Evolutionary conservation across 768 basidiomycete genomes (phyloP).

Genomic region (Coprinopsis strossmayeri): DNA sequence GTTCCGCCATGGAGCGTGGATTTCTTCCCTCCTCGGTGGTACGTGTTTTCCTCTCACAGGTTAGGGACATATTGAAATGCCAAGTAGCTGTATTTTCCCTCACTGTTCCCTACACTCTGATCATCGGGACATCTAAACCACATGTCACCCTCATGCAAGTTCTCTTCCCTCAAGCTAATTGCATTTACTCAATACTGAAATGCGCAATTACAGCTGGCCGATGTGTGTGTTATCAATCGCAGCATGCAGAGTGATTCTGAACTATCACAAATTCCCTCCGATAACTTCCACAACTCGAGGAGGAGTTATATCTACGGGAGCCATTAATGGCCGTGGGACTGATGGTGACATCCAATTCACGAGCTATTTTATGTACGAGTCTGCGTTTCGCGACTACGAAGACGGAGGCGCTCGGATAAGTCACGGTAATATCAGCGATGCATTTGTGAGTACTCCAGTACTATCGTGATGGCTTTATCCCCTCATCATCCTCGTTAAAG

Average conservation of each 20-base stretch:
- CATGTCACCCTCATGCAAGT: slow-evolving; percentile 2
- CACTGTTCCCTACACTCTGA: slow-evolving; percentile 3
- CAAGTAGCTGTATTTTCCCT: background rate
- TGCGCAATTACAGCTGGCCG: background rate
- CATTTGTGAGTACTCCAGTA: too few relatives aligned
- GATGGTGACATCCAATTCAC: slow-evolving; percentile 8
- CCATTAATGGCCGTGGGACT: background rate
- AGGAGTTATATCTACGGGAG: background rate
- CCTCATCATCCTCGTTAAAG: too few relatives aligned
- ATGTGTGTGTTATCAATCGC: background rate
- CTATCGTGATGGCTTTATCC: too few relatives aligned
- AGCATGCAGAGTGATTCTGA: slow-evolving; percentile 6
- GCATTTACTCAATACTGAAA: background rate
- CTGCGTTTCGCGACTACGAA: too few relatives aligned
- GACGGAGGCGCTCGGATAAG: too few relatives aligned
- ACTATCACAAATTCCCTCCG: background rate
- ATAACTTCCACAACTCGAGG: background rate
- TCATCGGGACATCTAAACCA: slow-evolving; percentile 2
- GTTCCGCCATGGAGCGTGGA: slow-evolving; percentile 6
- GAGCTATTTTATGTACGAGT: background rate
- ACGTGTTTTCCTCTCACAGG: background rate
- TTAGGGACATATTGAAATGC: too few relatives aligned
- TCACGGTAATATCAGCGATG: too few relatives aligned
- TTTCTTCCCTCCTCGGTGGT: background rate
- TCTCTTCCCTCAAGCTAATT: background rate